Evolutionary conservation across 148 eudicot species (phyloP), one percentile per base, ranked within the genome.

Genomic region (Camellia japonica): DNA sequence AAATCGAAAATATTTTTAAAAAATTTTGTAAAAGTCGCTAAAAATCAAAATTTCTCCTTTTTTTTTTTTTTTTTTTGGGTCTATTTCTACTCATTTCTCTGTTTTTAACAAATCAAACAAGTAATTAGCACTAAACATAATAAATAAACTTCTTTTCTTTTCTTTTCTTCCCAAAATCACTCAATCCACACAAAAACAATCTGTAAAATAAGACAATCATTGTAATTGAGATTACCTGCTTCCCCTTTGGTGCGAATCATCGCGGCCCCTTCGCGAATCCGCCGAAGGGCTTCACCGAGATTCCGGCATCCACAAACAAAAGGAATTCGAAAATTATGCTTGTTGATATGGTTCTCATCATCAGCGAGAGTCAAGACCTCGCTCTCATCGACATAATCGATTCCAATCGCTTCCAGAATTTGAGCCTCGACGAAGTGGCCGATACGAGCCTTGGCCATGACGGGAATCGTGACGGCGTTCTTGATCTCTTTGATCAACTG

Each of bases 361-460:
- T 94, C 98, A 4, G 97, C 98, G 0, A 78, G 87, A 19, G 97
- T 92, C 1, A 93, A 81, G 7, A 91, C 98, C 87, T 93, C 98
- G 7, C 93, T 89, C 44, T 92, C 96, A 71, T 94, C 98, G 41
- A 94, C 90, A 77, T 94, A 94, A 30, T 94, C 98, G 76, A 94
- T 84, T 0, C 98, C 97, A 47, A 92, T 90, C 0, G 95, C 90
- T 54, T 92, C 97, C 0, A 94, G 86, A 14, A 94, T 94, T 71
- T 94, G 98, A 7, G 98, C 98, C 82, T 94, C 98, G 10, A 94
- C 98, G 76, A 94, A 94, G 54, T 94, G 98, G 2, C 98, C 98
- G 65, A 94, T 94, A 0, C 98, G 86, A 18, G 98, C 96, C 68
- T 94, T 92, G 0, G 96, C 98, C 98, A 94, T 94, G 58, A 94